These are phyloP conservation scores for Curvularia spicifera DNA, from an alignment of 2,329 filamentous ascomycete species.

Conservation along the genomic window DNA sequence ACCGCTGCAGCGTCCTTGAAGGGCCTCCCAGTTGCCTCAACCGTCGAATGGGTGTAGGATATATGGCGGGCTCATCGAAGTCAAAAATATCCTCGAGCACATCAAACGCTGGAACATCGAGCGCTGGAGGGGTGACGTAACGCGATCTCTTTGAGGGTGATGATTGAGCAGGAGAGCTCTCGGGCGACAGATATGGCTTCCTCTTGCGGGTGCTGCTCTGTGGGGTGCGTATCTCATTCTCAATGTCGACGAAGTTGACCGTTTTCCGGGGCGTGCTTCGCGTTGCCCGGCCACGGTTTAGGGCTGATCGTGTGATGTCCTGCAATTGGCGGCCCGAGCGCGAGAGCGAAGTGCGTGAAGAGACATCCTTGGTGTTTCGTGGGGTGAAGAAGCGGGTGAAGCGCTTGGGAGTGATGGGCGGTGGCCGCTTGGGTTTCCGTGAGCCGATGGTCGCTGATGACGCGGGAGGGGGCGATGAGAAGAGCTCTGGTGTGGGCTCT, in stretches of 20 bases:
- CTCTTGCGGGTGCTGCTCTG: slow-evolving; percentile 45
- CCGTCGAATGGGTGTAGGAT: slow-evolving; percentile 47
- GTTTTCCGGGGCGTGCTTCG: slow-evolving; percentile 48
- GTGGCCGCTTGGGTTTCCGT: slow-evolving; percentile 54
- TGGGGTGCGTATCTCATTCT: slow-evolving; percentile 42
- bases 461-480: slow-evolving; percentile 48
- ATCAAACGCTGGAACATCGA: slow-evolving; percentile 28
- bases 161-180: slow-evolving; percentile 50
- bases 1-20: slow-evolving; percentile 53
- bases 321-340: slow-evolving; percentile 56
- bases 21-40: slow-evolving; percentile 44
- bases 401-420: slow-evolving; percentile 59
- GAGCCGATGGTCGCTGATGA: slow-evolving; percentile 36
- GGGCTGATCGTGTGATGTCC: slow-evolving; percentile 57
- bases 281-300: slow-evolving; percentile 48
- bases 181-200: slow-evolving; percentile 51
- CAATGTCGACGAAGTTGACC: slow-evolving; percentile 48
- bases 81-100: slow-evolving; percentile 42
- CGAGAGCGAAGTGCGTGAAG: slow-evolving; percentile 36
- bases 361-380: slow-evolving; percentile 45
- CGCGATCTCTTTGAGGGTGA: slow-evolving; percentile 51
- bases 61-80: slow-evolving; percentile 33
- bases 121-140: slow-evolving; percentile 37
- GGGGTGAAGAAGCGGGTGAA: slow-evolving; percentile 61
- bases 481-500: slow-evolving; percentile 46